Percentiles rank a stretch among this genome's conserved stretches.
phyloP scores from a whole-genome alignment of 1,139 yeast species.

The Ogataea hybrid region DNA sequence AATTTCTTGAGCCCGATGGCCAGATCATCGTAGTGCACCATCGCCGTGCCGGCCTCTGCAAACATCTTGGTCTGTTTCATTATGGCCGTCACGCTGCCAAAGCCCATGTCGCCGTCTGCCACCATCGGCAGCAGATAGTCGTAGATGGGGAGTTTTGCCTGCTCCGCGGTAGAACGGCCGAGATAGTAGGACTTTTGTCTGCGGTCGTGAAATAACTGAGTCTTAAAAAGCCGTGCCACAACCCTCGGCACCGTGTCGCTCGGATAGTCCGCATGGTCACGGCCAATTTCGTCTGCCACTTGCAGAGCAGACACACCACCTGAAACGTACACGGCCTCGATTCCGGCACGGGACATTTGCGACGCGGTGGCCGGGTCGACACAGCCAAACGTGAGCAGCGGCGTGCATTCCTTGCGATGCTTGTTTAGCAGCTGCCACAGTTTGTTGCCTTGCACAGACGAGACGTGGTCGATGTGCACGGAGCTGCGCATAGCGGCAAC shows the following conservation, averaged over 20 bases:
- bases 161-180: conserved; percentile 20
- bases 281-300: conserved; percentile 58
- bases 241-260: conserved; percentile 67
- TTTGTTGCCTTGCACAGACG: conserved; percentile 55
- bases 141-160: conserved; percentile 30
- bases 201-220: conserved; percentile 57
- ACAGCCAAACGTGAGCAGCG: conserved; percentile 59
- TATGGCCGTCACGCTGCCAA: conserved; percentile 64
- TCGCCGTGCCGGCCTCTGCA: conserved; percentile 67
- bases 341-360: conserved; percentile 47
- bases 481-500: conserved; percentile 56
- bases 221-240: conserved; percentile 57
- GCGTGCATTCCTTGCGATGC: conserved; percentile 41
- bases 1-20: conserved; percentile 66
- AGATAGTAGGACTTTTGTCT: conserved; percentile 38
- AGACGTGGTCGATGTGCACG: conserved; percentile 44
- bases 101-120: conserved; percentile 70
- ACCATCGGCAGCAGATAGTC: conserved; percentile 61
- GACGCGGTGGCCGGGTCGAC: conserved; percentile 64
- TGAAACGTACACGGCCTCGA: conserved; percentile 56
- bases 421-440: conserved; percentile 44
- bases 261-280: conserved; percentile 64
- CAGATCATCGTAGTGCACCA: conserved; percentile 57
- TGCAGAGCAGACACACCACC: conserved; percentile 61
- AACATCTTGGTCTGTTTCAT: conserved; percentile 63